Percentiles rank a stretch among this genome's conserved stretches.
These are phyloP conservation scores for Hygrophila difformis DNA, from an alignment of 257 asterid genomes.

Conservation along the genomic window DNA sequence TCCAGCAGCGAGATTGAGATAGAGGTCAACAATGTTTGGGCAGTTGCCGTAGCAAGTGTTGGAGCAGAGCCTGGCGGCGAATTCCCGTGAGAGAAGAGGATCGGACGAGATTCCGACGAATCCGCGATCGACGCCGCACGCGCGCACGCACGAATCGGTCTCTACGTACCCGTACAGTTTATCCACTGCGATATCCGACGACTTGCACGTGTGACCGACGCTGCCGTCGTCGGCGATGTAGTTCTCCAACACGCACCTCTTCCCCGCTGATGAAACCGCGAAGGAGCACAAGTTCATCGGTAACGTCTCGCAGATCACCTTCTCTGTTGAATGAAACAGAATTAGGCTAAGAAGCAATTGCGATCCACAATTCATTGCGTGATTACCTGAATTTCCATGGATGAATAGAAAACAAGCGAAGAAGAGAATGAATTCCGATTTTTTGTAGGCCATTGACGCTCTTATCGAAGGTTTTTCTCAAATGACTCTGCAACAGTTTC, in stretches of 20 bases:
- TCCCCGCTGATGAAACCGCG: conserved; percentile 68
- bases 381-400: conserved; percentile 23
- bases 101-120: conserved; percentile 71
- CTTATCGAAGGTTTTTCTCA: no score
- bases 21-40: conserved; percentile 74
- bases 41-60: conserved; percentile 62
- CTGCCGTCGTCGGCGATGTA: conserved; percentile 23
- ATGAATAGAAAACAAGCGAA: conserved; percentile 30
- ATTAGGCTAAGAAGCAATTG: no score
- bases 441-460: no score
- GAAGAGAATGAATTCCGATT: conserved; percentile 12
- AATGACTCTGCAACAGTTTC: no score
- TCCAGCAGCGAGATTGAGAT: conserved; percentile 75
- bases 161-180: conserved; percentile 59
- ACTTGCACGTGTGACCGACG: conserved; percentile 49
- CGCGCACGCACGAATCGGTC: conserved; percentile 49
- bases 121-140: conserved; percentile 65
- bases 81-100: conserved; percentile 44
- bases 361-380: no score
- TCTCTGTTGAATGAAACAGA: conserved; percentile 27
- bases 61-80: conserved; percentile 57
- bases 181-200: conserved; percentile 66
- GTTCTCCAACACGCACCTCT: conserved; percentile 75
- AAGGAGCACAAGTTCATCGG: conserved; percentile 47
- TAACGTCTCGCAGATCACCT: conserved; percentile 56